Evolutionary conservation across 148 eudicot species (phyloP).

Genomic region (Polygonum aviculare): DNA sequence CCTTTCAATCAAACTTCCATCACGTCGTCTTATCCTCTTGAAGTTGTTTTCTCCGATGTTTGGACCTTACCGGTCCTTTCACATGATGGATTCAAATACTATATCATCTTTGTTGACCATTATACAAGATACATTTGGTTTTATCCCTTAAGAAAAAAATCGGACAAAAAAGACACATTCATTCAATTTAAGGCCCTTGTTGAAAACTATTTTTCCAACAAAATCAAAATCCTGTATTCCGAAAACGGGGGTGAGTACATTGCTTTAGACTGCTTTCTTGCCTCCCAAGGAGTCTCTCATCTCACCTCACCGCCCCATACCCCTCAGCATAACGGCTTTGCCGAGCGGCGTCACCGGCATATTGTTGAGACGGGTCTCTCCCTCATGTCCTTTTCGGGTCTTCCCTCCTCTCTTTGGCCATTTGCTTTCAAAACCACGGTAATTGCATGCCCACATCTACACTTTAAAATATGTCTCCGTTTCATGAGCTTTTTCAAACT

Average conservation of each 20-base stretch:
- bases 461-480: background rate
- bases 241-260: conserved; percentile 9
- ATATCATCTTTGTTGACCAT: conserved; percentile 11
- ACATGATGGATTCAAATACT: background rate
- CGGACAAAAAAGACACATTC: background rate
- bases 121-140: conserved; percentile 7
- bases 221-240: background rate
- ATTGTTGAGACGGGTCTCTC: too few species aligned
- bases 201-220: background rate
- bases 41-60: background rate
- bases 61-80: background rate
- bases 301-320: conserved; percentile 1
- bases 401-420: background rate
- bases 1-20: background rate
- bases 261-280: background rate
- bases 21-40: background rate
- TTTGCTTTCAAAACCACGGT: background rate
- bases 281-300: background rate
- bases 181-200: background rate
- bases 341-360: too few species aligned
- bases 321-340: background rate
- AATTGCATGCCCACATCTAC: too few species aligned
- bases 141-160: conserved; percentile 10
- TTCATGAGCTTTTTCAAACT: background rate
- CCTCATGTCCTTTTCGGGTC: too few species aligned